Conservation (phyloP, 2,329 filamentous ascomycete genomes). For the Sporothrix phasma region DNA sequence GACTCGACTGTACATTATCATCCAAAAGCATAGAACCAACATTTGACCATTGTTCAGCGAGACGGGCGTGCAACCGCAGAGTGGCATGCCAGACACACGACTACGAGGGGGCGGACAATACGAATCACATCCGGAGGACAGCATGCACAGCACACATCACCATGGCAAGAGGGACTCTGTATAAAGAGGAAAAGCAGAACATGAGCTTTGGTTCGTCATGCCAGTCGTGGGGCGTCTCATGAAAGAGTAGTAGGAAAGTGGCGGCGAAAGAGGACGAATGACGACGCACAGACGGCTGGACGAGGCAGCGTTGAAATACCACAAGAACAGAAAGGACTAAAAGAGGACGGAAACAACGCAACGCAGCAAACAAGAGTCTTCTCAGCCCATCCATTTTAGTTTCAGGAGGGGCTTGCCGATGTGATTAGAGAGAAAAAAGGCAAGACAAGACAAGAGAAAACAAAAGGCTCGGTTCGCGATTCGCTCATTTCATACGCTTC, state of each 20-base stretch:
- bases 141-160: not conserved
- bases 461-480: not conserved
- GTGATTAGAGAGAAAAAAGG: not conserved
- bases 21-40: not conserved
- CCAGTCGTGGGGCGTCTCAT: not conserved
- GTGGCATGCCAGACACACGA: too few relatives aligned
- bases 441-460: not conserved
- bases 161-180: not conserved
- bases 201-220: not conserved
- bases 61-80: too few relatives aligned
- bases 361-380: not conserved
- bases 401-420: not conserved
- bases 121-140: too few relatives aligned
- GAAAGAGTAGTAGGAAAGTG: not conserved
- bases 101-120: too few relatives aligned
- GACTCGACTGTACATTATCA: not conserved
- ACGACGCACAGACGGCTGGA: not conserved
- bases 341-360: not conserved
- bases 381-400: not conserved
- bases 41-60: not conserved
- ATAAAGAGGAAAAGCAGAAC: not conserved
- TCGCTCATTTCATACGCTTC: not conserved
- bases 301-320: not conserved
- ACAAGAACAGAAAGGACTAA: not conserved
- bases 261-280: not conserved